phyloP scores from a whole-genome alignment of 129 eudicot species.

The Oenanthe sinensis region DNA sequence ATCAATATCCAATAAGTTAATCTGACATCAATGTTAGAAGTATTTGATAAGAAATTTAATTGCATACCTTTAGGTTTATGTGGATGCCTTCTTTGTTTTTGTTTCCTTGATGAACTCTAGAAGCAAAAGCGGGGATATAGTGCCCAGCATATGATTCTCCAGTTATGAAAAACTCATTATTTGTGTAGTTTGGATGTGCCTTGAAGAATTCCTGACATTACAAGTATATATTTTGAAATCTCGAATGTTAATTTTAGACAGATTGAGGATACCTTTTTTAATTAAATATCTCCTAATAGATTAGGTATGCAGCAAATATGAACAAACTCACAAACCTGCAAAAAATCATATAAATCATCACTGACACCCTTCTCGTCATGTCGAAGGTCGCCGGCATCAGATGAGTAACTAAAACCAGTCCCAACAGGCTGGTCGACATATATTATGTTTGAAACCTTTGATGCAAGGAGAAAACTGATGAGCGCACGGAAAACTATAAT shows the following conservation, averaged over 20 bases:
- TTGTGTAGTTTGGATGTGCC: slow-evolving; percentile 63
- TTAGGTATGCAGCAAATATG: neutral
- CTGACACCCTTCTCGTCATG: slow-evolving; percentile 56
- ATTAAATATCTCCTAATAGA: neutral
- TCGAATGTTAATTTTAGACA: neutral
- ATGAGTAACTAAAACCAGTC: slow-evolving; percentile 84
- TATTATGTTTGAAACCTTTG: slow-evolving; percentile 76
- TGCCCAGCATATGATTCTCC: slow-evolving; percentile 99
- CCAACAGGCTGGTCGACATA: slow-evolving; percentile 94
- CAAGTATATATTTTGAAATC: neutral
- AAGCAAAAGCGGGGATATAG: slow-evolving; percentile 84
- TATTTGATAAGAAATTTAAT: neutral
- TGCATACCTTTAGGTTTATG: slow-evolving; percentile 57
- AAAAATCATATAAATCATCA: slow-evolving; percentile 71
- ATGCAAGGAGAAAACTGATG: neutral
- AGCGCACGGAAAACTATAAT: neutral
- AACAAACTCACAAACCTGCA: slow-evolving; percentile 52
- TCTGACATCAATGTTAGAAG: neutral
- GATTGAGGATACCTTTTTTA: neutral
- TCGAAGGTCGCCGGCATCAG: slow-evolving; percentile 43
- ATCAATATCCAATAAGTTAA: neutral
- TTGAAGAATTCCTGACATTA: slow-evolving; percentile 60
- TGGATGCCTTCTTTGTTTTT: slow-evolving; percentile 61
- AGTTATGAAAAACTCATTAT: slow-evolving; percentile 77
- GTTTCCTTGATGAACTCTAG: slow-evolving; percentile 62